These are phyloP conservation scores for Polyporus arcularius DNA, from an alignment of 768 basidiomycete genomes.

Conservation along the genomic window DNA sequence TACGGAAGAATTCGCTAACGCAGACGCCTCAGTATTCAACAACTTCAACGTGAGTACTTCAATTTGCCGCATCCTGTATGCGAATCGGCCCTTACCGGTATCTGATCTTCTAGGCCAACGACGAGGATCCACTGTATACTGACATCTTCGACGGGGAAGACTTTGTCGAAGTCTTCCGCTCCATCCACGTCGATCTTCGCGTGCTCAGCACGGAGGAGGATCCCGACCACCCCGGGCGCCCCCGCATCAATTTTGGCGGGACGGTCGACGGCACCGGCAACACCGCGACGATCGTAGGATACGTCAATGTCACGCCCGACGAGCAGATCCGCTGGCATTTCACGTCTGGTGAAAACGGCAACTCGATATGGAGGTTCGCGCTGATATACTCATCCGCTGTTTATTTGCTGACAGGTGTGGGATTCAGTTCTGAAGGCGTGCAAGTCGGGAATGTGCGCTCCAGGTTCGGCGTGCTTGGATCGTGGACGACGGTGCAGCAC, in stretches of 20 bases:
- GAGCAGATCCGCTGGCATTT: slow-evolving; percentile 63
- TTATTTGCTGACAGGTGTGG: not conserved
- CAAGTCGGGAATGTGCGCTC: slow-evolving; percentile 65
- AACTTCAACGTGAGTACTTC: slow-evolving; percentile 29
- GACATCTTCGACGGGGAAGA: slow-evolving; percentile 51
- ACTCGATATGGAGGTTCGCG: slow-evolving; percentile 58
- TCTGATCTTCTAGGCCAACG: slow-evolving; percentile 26
- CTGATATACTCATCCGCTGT: not conserved
- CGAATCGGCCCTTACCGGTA: not conserved
- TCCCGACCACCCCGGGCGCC: slow-evolving; percentile 49
- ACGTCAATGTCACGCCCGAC: slow-evolving; percentile 57
- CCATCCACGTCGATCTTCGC: slow-evolving; percentile 47
- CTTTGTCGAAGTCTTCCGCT: slow-evolving; percentile 55
- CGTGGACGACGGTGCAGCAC: slow-evolving; percentile 52
- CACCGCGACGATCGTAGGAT: slow-evolving; percentile 48
- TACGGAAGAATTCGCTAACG: not conserved
- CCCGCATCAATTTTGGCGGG: slow-evolving; percentile 56
- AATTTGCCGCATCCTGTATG: not conserved
- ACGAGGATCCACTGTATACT: slow-evolving; percentile 38
- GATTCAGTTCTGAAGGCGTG: slow-evolving; percentile 56
- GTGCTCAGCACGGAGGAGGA: slow-evolving; percentile 45
- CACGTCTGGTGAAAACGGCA: slow-evolving; percentile 47
- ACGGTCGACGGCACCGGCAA: slow-evolving; percentile 43
- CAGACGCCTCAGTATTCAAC: slow-evolving; percentile 47
- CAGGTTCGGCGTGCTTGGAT: slow-evolving; percentile 55